Base-by-base conservation (phyloP, 2,329 filamentous ascomycete genomes). In the Aaosphaeria pasadenensis region DNA sequence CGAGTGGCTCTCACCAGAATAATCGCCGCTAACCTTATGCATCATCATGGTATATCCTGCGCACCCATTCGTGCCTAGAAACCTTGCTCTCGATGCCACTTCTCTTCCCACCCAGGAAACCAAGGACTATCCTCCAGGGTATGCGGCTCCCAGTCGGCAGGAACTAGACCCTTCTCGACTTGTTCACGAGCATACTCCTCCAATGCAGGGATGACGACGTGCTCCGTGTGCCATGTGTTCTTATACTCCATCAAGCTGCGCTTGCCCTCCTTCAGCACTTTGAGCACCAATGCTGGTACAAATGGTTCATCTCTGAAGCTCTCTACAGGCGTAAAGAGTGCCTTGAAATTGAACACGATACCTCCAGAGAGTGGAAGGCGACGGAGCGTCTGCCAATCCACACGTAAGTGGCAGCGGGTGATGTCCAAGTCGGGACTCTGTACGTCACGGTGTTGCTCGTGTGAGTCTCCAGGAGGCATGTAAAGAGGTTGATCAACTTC, bases 271-370 rank as follows among this genome's bases (percentile, higher is more conserved):
- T 75, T 79, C n/a, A 92, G 58, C 1, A 94, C 73, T 69, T 86
- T 88, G 2, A 83, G 68, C 2, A 90, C 45, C 5, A 95, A 64
- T 0, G 80, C 81, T 0, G 90, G 90, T 0, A 95, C 73, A 42
- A 83, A 87, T 0, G 87, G 81, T 66, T 95, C 90, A 48, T 87
- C 77, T 2, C 81, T 74, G 48, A 95, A 84, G 53, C 87, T 83
- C 0, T 77, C 65, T 0, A 95, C 66, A 0, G 87, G 87, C 0
- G 89, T 94, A 69, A 95, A 95, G 0, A 94, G 69, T 0, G 87
- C 89, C 63, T 92, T 95, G 80, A 92, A 95, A 67, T 94, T 95
- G 74, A 95, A 95, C 0, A 90, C 81, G 1, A 95, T 75, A 0
- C 80, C 86, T 0, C 82, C 88, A 0, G 86, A 90, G 0, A 95